Percentiles rank a stretch among this genome's conserved stretches.
Evolutionary conservation across 768 basidiomycete species (phyloP).

Genomic region (Cyclocybe aegerita): DNA sequence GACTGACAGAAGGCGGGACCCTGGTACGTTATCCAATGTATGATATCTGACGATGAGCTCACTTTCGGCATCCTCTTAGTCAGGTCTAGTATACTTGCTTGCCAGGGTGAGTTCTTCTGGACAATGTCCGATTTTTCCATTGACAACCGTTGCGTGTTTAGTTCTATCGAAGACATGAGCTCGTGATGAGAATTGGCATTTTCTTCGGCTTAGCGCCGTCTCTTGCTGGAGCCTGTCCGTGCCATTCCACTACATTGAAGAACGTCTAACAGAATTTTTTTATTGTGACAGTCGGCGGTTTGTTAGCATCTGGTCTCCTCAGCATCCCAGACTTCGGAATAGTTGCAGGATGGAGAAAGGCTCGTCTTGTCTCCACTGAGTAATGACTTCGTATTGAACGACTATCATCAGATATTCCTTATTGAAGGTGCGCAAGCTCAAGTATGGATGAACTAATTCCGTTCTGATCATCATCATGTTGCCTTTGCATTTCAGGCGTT

Average conservation of each 20-base stretch:
- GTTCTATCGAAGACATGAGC: conserved; percentile 31
- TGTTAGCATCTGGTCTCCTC: conserved; percentile 32
- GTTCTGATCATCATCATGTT: background rate
- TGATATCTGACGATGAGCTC: background rate
- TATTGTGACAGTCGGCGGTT: conserved; percentile 25
- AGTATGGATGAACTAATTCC: background rate
- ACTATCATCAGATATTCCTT: conserved; percentile 21
- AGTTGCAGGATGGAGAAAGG: conserved; percentile 33
- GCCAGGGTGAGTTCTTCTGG: conserved; percentile 23
- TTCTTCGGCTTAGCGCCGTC: conserved; percentile 30
- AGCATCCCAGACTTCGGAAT: conserved; percentile 26
- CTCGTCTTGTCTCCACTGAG: background rate
- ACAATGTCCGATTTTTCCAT: background rate
- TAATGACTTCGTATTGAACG: background rate
- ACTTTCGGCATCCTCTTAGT: conserved; percentile 15
- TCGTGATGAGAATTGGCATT: conserved; percentile 29
- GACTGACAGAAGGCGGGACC: conserved; percentile 23
- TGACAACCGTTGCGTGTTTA: conserved; percentile 7
- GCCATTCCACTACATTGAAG: background rate
- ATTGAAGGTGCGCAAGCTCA: conserved; percentile 14
- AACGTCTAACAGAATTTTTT: background rate
- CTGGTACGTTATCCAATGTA: conserved; percentile 22
- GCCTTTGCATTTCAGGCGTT: conserved; percentile 9
- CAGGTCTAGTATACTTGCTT: conserved; percentile 34
- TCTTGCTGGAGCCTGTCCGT: conserved; percentile 30